A percentile compares a stretch with the other conserved stretches of the same genome.
Conservation (phyloP, 192 early-diverging fungal genomes). For the Coemansia sp. region DNA sequence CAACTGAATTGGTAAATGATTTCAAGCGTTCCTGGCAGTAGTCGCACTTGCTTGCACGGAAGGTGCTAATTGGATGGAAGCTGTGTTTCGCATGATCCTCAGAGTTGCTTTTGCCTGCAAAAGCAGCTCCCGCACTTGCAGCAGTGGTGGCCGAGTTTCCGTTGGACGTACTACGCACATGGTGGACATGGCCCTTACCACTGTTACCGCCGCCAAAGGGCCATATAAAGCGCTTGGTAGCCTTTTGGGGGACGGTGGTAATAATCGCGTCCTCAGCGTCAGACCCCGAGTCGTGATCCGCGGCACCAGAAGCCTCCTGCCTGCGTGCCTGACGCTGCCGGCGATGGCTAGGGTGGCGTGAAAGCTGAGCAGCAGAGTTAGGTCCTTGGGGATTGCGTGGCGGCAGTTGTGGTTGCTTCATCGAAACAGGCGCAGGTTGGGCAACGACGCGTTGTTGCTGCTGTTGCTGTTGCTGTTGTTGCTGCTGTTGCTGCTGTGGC, state of each 20-base stretch:
- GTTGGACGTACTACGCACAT: background rate
- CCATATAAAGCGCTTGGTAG: conserved; percentile 54
- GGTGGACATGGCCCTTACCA: conserved; percentile 1
- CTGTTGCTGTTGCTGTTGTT: conserved; percentile 5
- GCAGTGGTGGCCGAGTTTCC: background rate
- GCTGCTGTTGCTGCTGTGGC: background rate
- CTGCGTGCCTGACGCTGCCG: conserved; percentile 31
- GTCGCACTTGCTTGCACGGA: conserved; percentile 48
- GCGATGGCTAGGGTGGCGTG: conserved; percentile 28
- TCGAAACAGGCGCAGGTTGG: background rate
- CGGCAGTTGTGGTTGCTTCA: conserved; percentile 3
- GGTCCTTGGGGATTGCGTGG: background rate
- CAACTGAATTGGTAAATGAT: conserved; percentile 40
- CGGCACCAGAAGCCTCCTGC: conserved; percentile 8
- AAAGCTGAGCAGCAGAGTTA: conserved; percentile 3
- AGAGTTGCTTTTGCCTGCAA: conserved; percentile 8
- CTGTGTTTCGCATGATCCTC: conserved; percentile 27
- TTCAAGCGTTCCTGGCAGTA: conserved; percentile 48
- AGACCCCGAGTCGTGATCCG: conserved; percentile 39
- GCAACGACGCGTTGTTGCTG: background rate
- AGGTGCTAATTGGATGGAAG: conserved; percentile 46
- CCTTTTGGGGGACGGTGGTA: conserved; percentile 47
- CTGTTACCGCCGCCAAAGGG: conserved; percentile 36
- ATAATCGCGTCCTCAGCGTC: conserved; percentile 52
- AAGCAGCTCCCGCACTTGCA: conserved; percentile 1